Base-by-base conservation (phyloP, 2,329 filamentous ascomycete genomes). In the Pyricularia grisea region DNA sequence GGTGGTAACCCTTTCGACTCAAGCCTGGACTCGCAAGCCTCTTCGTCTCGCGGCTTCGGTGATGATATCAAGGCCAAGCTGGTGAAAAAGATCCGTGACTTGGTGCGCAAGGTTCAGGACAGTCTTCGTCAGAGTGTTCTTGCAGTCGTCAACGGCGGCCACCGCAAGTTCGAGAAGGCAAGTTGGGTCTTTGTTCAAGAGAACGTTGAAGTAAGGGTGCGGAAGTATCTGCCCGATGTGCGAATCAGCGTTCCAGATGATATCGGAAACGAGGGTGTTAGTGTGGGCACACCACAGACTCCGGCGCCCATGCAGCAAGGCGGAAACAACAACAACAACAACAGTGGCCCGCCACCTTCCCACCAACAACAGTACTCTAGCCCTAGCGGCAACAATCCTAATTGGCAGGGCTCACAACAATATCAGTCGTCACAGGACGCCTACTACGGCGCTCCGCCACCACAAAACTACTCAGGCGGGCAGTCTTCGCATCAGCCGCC, bases 101-200 rank as follows among this genome's bases (percentile, higher is more conserved):
- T 83, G 2, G 76, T 82, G 5, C 78, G 77, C 23, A 83, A 82
- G 72, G 79, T 83, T 4, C 81, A 83, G 73, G 80, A 82, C 73
- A 81, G 77, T 10, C 73, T 83, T 20, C 80, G 81, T 1, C 78
- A 81, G 74, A 78, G 79, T 68, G 81, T 83, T 58, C 71, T 83
- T 6, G 79, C 76, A 0, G 76, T 82, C 0, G 81, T 83, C 25
- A 83, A 81, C 69, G 81, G 81, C 7, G 81, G 81, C 0, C 81
- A 83, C 67, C 80, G 81, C 74, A 82, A 80, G 75, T 81, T 83
- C 68, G 81, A 83, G 76, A 76, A 76, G 23, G 73, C 80, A 72
- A 82, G 80, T 70, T 83, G 81, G 81, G 73, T 81, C 7, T 82
- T 82, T 71, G 81, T 83, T 69, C 81, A 83, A 72, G 77, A 75